A percentile compares a stretch with the other conserved stretches of the same genome.
Conservation (phyloP, 2,329 filamentous ascomycete genomes). For the Ascochyta rabiei region DNA sequence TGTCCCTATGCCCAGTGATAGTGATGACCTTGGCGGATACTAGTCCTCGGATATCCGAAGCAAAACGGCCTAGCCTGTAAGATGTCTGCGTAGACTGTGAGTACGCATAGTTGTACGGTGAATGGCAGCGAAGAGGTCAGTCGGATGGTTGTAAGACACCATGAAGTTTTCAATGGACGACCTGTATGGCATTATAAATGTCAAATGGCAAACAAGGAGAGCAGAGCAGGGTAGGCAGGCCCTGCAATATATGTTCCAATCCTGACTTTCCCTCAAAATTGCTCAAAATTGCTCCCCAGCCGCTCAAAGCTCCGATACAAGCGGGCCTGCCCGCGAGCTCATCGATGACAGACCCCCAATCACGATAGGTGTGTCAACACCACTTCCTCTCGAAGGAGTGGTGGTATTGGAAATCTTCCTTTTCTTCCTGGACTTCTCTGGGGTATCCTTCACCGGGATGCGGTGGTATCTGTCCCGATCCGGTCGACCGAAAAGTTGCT, state of each 20-base stretch:
- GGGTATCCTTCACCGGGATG: conserved; percentile 25
- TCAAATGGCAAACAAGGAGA: not conserved
- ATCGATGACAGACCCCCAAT: not conserved
- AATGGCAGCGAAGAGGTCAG: not conserved
- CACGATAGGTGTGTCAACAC: not conserved
- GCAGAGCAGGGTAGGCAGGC: not conserved
- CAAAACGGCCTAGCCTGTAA: conserved; percentile 6
- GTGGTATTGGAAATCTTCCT: conserved; percentile 12
- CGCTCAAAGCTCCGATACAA: not conserved
- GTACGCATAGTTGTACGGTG: not conserved
- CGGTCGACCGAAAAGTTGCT: conserved; percentile 54
- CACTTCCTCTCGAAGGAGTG: not conserved
- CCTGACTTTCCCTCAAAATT: not conserved
- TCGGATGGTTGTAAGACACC: too few species aligned
- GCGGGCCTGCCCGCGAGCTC: not conserved
- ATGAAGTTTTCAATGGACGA: not conserved
- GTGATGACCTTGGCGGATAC: conserved; percentile 5
- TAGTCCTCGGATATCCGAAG: not conserved
- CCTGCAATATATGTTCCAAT: not conserved
- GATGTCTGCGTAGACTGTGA: not conserved
- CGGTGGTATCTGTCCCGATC: conserved; percentile 39
- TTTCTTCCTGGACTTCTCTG: conserved; percentile 28
- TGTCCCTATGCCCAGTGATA: conserved; percentile 13
- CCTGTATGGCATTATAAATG: not conserved
- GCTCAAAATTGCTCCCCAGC: conserved; percentile 8